Evolutionary conservation across 2,329 filamentous ascomycete species (phyloP).

Genomic region (Passalora sequoiae): DNA sequence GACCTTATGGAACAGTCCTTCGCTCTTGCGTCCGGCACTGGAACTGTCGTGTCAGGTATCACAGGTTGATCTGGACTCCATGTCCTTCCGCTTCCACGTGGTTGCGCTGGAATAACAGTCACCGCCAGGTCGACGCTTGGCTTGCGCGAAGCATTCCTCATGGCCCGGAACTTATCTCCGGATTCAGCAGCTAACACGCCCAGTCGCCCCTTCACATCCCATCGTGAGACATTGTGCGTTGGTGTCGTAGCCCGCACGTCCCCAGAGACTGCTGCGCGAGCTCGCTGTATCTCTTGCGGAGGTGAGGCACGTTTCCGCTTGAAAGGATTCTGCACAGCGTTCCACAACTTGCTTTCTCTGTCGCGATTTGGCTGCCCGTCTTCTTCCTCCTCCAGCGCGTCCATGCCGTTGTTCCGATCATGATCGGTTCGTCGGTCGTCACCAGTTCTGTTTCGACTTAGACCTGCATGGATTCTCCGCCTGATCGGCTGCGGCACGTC

Average conservation of each 20-base stretch:
- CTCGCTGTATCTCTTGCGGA: constrained; percentile 56
- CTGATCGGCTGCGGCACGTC: constrained; percentile 41
- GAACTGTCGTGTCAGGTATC: constrained; percentile 8
- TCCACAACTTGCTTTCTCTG: constrained; percentile 41
- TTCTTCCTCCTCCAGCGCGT: constrained; percentile 25
- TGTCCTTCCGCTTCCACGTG: constrained; percentile 46
- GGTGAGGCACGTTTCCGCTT: constrained; percentile 54
- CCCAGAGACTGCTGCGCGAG: constrained; percentile 28
- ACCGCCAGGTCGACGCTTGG: constrained; percentile 47
- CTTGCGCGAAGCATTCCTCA: constrained; percentile 33
- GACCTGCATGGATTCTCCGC: constrained; percentile 21
- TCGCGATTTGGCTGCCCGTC: constrained; percentile 25
- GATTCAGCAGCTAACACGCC: constrained; percentile 47
- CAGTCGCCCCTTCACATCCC: constrained; percentile 42
- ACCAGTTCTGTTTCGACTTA: constrained; percentile 16
- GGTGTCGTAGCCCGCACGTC: constrained; percentile 31
- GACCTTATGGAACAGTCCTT: constrained; percentile 10
- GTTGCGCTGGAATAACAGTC: constrained; percentile 57
- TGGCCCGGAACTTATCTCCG: constrained; percentile 41
- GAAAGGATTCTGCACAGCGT: constrained; percentile 53
- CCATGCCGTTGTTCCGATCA: constrained; percentile 19
- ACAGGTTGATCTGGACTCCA: constrained; percentile 44
- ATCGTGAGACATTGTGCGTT: too few relatives aligned
- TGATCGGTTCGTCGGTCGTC: constrained; percentile 4
- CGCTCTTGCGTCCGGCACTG: constrained; percentile 4